These are phyloP conservation scores for Quercus parvula DNA, from an alignment of 306 rosid species.

Conservation along the genomic window DNA sequence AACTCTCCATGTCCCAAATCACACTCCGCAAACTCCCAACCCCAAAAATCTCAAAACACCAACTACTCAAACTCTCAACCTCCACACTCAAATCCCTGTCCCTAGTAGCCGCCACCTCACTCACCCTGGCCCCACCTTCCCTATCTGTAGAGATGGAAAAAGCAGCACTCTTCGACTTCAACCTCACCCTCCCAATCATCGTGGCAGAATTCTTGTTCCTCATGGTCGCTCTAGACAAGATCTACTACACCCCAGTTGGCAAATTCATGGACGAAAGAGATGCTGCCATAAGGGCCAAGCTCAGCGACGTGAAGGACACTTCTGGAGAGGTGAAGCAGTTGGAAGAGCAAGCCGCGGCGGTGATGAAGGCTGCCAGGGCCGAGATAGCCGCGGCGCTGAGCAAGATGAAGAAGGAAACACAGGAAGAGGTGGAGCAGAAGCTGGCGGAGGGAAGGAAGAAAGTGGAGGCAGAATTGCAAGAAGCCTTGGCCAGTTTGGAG, in stretches of 20 bases:
- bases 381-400: slow-evolving; percentile 86
- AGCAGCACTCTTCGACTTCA: slow-evolving; percentile 90
- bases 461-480: slow-evolving; percentile 79
- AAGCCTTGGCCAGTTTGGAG: slow-evolving; percentile 69
- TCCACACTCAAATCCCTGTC: slow-evolving; percentile 56
- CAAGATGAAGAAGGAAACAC: slow-evolving; percentile 93
- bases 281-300: slow-evolving; percentile 71
- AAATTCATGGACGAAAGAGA: slow-evolving; percentile 89
- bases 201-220: slow-evolving; percentile 67
- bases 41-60: slow-evolving; percentile 29
- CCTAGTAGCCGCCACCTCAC: slow-evolving; percentile 46
- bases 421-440: slow-evolving; percentile 77
- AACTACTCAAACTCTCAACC: slow-evolving; percentile 25
- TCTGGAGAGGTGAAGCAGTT: slow-evolving; percentile 74
- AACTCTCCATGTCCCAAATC: slow-evolving; percentile 37
- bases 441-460: slow-evolving; percentile 75
- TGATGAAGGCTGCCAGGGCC: slow-evolving; percentile 76
- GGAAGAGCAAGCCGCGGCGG: slow-evolving; percentile 71
- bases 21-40: slow-evolving; percentile 48
- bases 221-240: slow-evolving; percentile 79
- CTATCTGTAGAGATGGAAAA: slow-evolving; percentile 65
- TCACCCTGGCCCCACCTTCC: slow-evolving; percentile 59
- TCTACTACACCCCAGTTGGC: slow-evolving; percentile 78
- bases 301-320: slow-evolving; percentile 75
- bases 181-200: slow-evolving; percentile 81